These are phyloP conservation scores for Hyphopichia pseudoburtonii DNA, from an alignment of 1,139 yeast species.

Conservation along the genomic window DNA sequence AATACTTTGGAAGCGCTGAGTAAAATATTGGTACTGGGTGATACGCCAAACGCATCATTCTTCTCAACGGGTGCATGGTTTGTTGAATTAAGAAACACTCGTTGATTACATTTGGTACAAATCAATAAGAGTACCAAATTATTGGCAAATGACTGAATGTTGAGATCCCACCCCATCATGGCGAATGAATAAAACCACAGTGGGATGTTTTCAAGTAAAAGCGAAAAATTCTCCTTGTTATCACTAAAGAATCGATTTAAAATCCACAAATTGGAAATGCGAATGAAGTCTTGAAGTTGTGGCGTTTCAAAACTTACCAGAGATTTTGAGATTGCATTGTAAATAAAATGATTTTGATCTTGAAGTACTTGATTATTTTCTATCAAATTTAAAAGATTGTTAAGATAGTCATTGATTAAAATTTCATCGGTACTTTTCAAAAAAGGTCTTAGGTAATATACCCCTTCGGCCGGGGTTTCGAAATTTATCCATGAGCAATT, in stretches of 20 bases:
- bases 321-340: too few species aligned
- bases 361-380: slow-evolving; percentile 24
- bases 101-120: slow-evolving; percentile 38
- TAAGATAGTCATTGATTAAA: slow-evolving; percentile 28
- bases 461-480: slow-evolving; percentile 34
- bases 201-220: slow-evolving; percentile 24
- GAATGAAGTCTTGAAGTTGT: slow-evolving; percentile 14
- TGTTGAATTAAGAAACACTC: slow-evolving; percentile 27
- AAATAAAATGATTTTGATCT: slow-evolving; percentile 12
- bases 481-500: slow-evolving; percentile 41
- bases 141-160: slow-evolving; percentile 29
- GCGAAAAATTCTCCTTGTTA: slow-evolving; percentile 34
- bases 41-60: slow-evolving; percentile 3
- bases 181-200: slow-evolving; percentile 36
- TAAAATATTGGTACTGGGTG: slow-evolving; percentile 9
- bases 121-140: slow-evolving; percentile 30
- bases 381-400: slow-evolving; percentile 26
- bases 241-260: slow-evolving; percentile 27
- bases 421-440: slow-evolving; percentile 30
- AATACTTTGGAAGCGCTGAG: slow-evolving; percentile 24
- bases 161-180: slow-evolving; percentile 37
- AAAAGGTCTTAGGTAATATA: slow-evolving; percentile 39
- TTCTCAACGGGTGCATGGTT: slow-evolving; percentile 8
- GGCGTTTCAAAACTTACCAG: slow-evolving; percentile 8
- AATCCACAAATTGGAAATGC: slow-evolving; percentile 32